Base-by-base conservation (phyloP, 257 asterid species). In the Ocimum tenuiflorum region DNA sequence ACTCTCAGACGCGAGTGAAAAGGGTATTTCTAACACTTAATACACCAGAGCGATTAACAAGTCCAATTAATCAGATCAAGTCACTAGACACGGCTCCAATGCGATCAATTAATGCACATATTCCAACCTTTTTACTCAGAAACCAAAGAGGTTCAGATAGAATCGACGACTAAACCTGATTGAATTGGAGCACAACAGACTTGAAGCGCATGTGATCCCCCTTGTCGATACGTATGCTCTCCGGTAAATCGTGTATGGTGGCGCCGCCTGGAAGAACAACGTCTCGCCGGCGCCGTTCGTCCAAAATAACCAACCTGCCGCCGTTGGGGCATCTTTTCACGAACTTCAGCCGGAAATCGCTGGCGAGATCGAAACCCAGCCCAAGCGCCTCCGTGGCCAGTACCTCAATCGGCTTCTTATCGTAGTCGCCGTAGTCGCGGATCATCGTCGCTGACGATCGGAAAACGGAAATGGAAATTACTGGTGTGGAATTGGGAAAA, bases 331-430 rank as follows among this genome's bases (percentile, higher is more conserved):
- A 77, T 63, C 81, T 79, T 31, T 94, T 94, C 0, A 86, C 94
- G 62, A 86, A 94, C 82, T 82, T 88, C 75, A 94, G 82, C 85
- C 97, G 66, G 80, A 90, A 94, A 80, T 94, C 99, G 70, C 99
- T 90, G 17, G 99, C 97, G n/a, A 90, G 85, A 67, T 94, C 99
- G 75, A 94, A 94, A 0, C 99, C 99, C 57, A 75, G 94, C 0
- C 99, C 99, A 46, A 94, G 55, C 7, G 96, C 91, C 63, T 94
- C 99, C 35, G 79, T 67, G 0, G 97, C 97, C 19, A 84, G 83
- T n/a, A 90, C 53, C 73, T 85, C 95, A 38, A 91, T 58, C 6
- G 95, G 83, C 87, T 79, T 82, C 74, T 53, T 75, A 65, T 75
- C 89, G 38, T 73, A 75, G 8, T 77, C 88, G 4, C 76, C 82